Base-by-base conservation (phyloP, 768 basidiomycete species). In the Panaeolus papilionaceus region DNA sequence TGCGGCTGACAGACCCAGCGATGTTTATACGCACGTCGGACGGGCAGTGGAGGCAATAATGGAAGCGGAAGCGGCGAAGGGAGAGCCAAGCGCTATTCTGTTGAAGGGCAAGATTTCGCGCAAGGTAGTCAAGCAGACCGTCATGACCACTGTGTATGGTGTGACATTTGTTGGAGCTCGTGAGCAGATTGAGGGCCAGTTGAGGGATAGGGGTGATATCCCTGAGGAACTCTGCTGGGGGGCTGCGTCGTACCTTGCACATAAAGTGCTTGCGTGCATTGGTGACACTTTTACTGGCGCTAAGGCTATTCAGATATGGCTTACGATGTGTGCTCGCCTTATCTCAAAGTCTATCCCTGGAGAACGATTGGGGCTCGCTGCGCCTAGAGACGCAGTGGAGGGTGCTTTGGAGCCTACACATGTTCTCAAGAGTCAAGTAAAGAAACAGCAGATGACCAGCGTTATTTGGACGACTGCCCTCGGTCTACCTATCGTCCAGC, bases 91-190 rank as follows among this genome's bases (percentile, higher is more conserved):
- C 18, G 97, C 95, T 0, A 68, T 79, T 62, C 70, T 92, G 70
- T 83, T 97, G 33, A 64, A 82, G 47, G 94, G 93, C 38, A 94
- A 94, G 78, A 84, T 99, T 38, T 84, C 94, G 20, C 81, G 98
- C 26, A 99, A 99, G 79, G 91, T 98, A 18, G 97, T 99, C 72
- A 99, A 99, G 83, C 97, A 99, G 82, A 98, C 98, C 26, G 94
- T 98, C 70, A 99, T 99, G 98, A 99, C 97, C 0, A 98, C 97
- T 2, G 97, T 99, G 39, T 99, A 99, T 75, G 97, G 98, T 23
- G 96, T 99, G 16, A 99, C 98, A 0, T 96, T 90, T 79, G 81
- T 98, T 64, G 98, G 98, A 40, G 98, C 98, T 23, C 88, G 95
- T 49, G 94, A 94, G 9, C 98, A 99, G 80, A 98, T 99, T 65